Percentiles rank a stretch among this genome's conserved stretches.
Evolutionary conservation across 768 basidiomycete genomes (phyloP).

Genomic region (Calocybe gangraenosa): DNA sequence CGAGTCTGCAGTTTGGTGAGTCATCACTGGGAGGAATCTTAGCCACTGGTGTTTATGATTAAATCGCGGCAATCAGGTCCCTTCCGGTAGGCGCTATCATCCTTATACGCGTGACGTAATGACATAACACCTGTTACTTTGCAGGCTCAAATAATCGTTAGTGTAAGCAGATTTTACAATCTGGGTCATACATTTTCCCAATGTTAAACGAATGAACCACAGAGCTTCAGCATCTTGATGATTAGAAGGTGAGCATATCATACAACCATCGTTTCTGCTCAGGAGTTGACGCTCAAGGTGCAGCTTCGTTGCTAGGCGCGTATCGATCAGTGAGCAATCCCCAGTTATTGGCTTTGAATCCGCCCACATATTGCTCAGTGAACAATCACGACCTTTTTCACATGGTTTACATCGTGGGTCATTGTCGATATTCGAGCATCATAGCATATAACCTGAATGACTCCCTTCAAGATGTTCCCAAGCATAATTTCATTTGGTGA

Average conservation of each 20-base stretch:
- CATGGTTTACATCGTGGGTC: background rate
- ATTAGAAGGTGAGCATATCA: background rate
- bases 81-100: background rate
- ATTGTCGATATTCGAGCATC: too few species aligned
- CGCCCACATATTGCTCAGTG: background rate
- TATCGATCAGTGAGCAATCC: background rate
- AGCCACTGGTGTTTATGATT: background rate
- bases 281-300: background rate
- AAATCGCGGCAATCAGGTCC: background rate
- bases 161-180: background rate
- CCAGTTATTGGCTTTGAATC: background rate
- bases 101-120: background rate
- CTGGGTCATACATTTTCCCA: background rate
- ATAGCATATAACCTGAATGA: background rate
- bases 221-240: conserved; percentile 1
- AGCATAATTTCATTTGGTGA: conserved; percentile 2
- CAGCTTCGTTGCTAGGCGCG: conserved; percentile 2
- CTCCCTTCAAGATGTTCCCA: background rate
- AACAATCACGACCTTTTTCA: background rate
- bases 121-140: background rate
- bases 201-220: background rate
- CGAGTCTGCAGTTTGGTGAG: conserved; percentile 7
- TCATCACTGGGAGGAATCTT: background rate
- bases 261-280: background rate
- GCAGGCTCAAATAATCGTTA: background rate